Percentiles rank a stretch among this genome's conserved stretches.
These are phyloP conservation scores for Neonectria sp. DNA, from an alignment of 2,329 filamentous ascomycete species.

Conservation along the genomic window DNA sequence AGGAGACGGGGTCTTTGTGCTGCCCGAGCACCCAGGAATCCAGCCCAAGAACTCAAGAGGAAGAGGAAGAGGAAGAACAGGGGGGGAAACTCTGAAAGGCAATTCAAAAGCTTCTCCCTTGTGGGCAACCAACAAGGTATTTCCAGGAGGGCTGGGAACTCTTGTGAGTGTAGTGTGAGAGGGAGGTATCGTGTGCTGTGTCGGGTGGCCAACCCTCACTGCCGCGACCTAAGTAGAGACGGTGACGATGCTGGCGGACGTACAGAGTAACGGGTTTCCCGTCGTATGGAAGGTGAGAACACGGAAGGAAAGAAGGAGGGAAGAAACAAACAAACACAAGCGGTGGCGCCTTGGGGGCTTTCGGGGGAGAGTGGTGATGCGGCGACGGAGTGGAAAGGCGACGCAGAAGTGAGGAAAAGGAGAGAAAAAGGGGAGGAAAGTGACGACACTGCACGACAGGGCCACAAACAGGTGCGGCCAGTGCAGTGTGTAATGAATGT, in stretches of 20 bases:
- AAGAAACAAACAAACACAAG: constrained; percentile 7
- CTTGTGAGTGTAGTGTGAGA: background rate
- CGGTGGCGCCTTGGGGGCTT: background rate
- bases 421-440: background rate
- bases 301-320: constrained; percentile 12
- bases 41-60: background rate
- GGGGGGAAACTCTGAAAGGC: background rate
- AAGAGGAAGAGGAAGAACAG: background rate
- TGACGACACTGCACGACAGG: background rate
- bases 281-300: background rate
- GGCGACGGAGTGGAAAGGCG: background rate
- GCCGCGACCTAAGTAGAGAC: background rate
- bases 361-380: constrained; percentile 15
- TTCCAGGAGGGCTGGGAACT: background rate
- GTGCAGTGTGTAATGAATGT: constrained; percentile 11
- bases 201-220: background rate
- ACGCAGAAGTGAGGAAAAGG: constrained; percentile 7
- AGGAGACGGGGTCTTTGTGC: background rate
- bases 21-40: background rate
- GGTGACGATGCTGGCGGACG: background rate
- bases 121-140: background rate
- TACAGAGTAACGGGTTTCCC: background rate
- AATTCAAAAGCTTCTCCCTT: background rate
- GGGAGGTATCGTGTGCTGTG: background rate
- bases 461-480: constrained; percentile 17